Evolutionary conservation across 2,329 filamentous ascomycete species (phyloP), one percentile per base, ranked within the genome.

Genomic region (Zasmidium angulare): DNA sequence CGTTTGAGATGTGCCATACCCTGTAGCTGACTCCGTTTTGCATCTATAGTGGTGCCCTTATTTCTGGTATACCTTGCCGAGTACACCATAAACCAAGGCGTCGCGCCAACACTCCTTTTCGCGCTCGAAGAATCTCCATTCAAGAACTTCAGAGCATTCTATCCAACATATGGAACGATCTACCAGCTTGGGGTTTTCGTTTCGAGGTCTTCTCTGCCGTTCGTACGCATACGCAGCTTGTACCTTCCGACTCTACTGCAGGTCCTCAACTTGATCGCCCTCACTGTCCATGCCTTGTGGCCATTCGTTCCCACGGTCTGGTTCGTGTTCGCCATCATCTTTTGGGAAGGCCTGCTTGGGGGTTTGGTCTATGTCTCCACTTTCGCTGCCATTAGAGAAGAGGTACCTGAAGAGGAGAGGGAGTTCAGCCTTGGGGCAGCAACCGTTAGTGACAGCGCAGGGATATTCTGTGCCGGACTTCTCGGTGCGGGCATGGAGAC

Each of bases 51-150:
- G 92, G 81, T 96, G 2, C 95, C 95, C 0, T 82, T 99, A 14
- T 82, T 98, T 31, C 79, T 98, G 17, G 95, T 99, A 26, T 99
- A 97, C 74, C 84, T 98, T 36, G 91, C 93, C 58, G 95, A 99
- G 78, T 99, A 99, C 74, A 96, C 90, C 56, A 97, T 98, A 76
- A 98, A 98, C 77, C 93, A 96, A 78, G 93, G 93, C 36, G 91
- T 98, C 0, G 82, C 91, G 0, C 93, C 95, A 0, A 96, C 92
- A 0, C 80, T 98, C 0, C 84, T 99, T 3, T 99, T 96, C 72
- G 91, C 93, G 0, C 80, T 97, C 0, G 72, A 81, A 1, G 76
- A 83, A 11, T 89, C 90, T 0, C 95, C 95, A 0, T 98, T 98
- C 73, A 77, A 79, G 29, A 85, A 91, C 66, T 95, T 87, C 72